Base-by-base conservation (phyloP, 306 rosid genomes). In the Ormosia semicastrata region DNA sequence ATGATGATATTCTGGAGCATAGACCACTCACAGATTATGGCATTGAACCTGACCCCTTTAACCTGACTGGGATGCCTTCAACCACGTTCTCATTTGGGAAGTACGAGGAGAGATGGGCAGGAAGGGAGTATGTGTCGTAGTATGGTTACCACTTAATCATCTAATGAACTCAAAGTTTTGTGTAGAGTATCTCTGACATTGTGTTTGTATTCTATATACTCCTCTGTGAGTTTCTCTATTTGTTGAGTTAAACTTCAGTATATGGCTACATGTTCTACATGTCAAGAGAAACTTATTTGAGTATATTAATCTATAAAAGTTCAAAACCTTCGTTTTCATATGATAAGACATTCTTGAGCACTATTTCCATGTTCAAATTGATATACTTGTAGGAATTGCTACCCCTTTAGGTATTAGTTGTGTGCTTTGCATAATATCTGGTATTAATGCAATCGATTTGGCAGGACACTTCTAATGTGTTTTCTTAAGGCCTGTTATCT, bases 1-100 rank as follows among this genome's bases (percentile, higher is more conserved):
- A 95, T 30, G 98, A 95, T 63, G 91, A 86, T 75, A 62, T 95
- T 82, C 88, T 95, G 32, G 99, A 95, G 89, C 83, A 92, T 75
- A 87, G 98, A 79, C 98, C 99, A 10, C 90, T 95, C 43, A 93
- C 99, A 70, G 99, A 95, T 90, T 95, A 95, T 47, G 98, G 99
- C 67, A 93, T 95, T 8, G 97, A 93, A 75, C 99, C 98, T 0
- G 94, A 95, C 74, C 88, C 96, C 71, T 88, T 88, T 80, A 92
- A 92, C 74, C 43, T 92, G 66, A 7, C 63, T n/a, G 94, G 86
- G 89, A 86, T 69, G 24, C 92, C 97, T 7, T 67, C 95, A n/a
- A n/a, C 88, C 3, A 77, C 90, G 9, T 86, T 74, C 86, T 83
- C 99, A 44, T 85, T 85, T 76, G 96, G 90, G 81, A 90, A 92